Evolutionary conservation across 2,329 filamentous ascomycete species (phyloP), one percentile per base, ranked within the genome.

Genomic region (Stagonosporopsis rhizophila): DNA sequence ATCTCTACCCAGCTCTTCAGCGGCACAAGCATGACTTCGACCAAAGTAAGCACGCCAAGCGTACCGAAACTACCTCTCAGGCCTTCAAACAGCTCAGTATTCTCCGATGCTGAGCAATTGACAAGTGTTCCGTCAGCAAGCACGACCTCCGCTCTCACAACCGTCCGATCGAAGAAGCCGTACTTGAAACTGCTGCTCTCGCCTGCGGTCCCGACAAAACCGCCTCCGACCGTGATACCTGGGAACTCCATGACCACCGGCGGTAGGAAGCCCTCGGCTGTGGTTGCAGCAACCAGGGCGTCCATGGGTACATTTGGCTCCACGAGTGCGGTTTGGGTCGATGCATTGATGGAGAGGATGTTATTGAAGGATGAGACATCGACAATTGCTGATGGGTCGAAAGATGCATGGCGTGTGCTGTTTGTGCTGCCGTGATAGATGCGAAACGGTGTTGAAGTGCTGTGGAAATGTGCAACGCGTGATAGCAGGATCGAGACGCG

Each of bases 351-450:
- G 6, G 78, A 73, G 2, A 93, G 76, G 17, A 93, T 82, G 65
- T 83, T 81, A 61, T 82, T 83, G 23, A 93, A 82, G 5, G 69
- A 66, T 73, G 86, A 88, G 20, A 88, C 90, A 71, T 91, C 88
- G 54, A 93, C 80, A 9, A 85, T 64, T 15, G 58, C 49, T 25
- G 67, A 79, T 7, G 50, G 67, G 34, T 72, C 64, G 53, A 75
- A 72, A n/a, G 65, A 61, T 1, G 73, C 71, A 55, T 82, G 81
- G 0, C 90, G 86, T 14, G 90, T 92, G 75, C 85, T 89, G 78
- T 91, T 91, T 22, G 89, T 92, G 2, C 87, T 86, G 63, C 90
- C 90, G 75, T 92, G 89, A 67, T 87, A 90, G 67, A 92, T 61
- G 9, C 71, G 68, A 47, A 74, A 74, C 2, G 70, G 61, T 2